These are phyloP conservation scores for Tinospora cordifolia DNA, from an alignment of 164 flowering plant species.

Conservation along the genomic window DNA sequence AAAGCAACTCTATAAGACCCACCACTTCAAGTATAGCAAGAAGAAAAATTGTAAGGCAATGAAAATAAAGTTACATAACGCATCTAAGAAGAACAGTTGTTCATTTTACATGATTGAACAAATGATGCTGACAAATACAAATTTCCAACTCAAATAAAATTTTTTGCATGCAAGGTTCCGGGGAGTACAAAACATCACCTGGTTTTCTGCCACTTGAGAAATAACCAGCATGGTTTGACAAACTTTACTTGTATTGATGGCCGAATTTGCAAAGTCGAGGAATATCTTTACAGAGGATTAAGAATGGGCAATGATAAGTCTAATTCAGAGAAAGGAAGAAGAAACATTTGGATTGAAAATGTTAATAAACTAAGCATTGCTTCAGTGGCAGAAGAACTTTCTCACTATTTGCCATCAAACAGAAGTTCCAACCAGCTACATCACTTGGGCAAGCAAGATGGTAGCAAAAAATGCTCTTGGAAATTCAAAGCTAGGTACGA, in stretches of 20 bases:
- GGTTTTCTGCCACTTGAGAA: neutral
- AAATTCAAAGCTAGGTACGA: neutral
- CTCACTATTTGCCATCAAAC: neutral
- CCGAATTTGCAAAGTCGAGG: neutral
- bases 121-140: neutral
- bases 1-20: neutral
- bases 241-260: neutral
- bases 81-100: neutral
- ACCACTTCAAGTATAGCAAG: neutral
- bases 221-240: neutral
- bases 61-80: neutral
- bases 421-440: slow-evolving; percentile 4
- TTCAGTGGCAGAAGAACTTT: neutral
- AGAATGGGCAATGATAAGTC: neutral
- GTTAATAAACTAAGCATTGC: neutral
- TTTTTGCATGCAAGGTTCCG: neutral
- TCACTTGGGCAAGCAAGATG: neutral
- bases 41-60: neutral
- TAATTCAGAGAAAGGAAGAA: neutral
- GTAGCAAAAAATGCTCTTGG: slow-evolving; percentile 4
- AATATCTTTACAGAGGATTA: neutral
- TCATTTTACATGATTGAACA: neutral
- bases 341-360: neutral
- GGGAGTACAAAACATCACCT: neutral
- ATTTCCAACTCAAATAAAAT: neutral